Percentiles rank a stretch among this genome's conserved stretches.
Conservation (phyloP, 257 asterid genomes). For the Voacanga thouarsii region DNA sequence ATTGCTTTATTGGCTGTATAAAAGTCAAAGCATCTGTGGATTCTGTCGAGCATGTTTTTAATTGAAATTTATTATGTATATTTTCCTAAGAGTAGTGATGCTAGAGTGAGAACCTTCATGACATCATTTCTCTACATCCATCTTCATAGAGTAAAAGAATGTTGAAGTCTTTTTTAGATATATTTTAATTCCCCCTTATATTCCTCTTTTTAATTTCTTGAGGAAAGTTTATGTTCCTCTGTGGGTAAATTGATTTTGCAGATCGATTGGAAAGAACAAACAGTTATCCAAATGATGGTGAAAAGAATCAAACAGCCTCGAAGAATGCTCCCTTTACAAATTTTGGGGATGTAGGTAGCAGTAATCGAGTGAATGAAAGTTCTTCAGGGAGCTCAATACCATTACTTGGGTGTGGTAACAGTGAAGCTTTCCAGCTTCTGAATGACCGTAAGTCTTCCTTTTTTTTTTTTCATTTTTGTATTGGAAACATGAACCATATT, state of each 20-base stretch:
- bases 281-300: slow-evolving; percentile 61
- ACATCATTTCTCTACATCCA: not conserved
- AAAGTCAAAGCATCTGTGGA: not conserved
- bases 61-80: not conserved
- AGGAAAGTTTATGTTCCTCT: not conserved
- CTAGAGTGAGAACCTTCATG: not conserved
- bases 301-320: slow-evolving; percentile 48
- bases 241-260: slow-evolving; percentile 30
- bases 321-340: slow-evolving; percentile 45
- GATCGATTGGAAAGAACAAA: slow-evolving; percentile 73
- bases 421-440: slow-evolving; percentile 70
- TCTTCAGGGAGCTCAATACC: slow-evolving; percentile 49
- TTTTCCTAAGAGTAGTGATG: not conserved
- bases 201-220: not conserved
- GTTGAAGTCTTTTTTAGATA: not conserved
- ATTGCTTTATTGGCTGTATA: not conserved
- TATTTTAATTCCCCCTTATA: not conserved
- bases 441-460: slow-evolving; percentile 57
- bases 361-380: slow-evolving; percentile 41
- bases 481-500: not conserved
- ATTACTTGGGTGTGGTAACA: slow-evolving; percentile 61
- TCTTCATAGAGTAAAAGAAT: not conserved
- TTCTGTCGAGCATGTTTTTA: not conserved
- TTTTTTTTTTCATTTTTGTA: not conserved
- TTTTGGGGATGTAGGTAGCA: slow-evolving; percentile 53